Evolutionary conservation across 306 rosid genomes (phyloP), one percentile per base, ranked within the genome.

Genomic region (Coriaria nepalensis): DNA sequence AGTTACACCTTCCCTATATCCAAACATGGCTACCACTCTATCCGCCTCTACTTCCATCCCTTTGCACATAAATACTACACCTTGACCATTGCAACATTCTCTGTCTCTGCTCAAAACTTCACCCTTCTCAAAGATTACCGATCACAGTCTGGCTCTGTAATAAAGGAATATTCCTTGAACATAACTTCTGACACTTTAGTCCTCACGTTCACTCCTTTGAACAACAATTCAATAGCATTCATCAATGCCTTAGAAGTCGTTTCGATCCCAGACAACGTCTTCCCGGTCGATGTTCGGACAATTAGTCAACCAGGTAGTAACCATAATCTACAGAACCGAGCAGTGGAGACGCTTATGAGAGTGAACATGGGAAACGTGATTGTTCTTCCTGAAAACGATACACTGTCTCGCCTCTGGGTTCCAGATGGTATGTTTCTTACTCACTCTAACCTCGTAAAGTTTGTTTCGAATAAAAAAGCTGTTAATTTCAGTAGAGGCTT

Each of bases 231-330:
- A 39, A 65, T 69, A 54, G 87, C 93, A 39, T 82, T 82, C 33
- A 47, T 82, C 57, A 82, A 78, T 71, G 86, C 83, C 32, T 56
- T 82, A 37, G 87, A 82, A 63, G 67, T 82, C 50, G 52, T 81
- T 42, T 68, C 59, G 4, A 60, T 72, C n/a, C 83, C 93, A 4
- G 72, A 70, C 47, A 46, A 60, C 49, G 64, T 78, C 43, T 60
- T 78, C 60, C 77, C 87, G 5, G 40, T 40, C 48, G 49, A 32
- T 56, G 77, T 63, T 15, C 35, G 37, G 36, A 35, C 46, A 10
- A 56, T 72, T 62, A 71, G 59, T 8, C 60, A 59, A 9, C 47
- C 50, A 37, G 68, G 29, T 32, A 59, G 7, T 62, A 9, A 20
- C 40, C 41, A 38, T 20, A 62, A 59, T 59, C 50, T 78, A 39